These are phyloP conservation scores for Neurospora cerealis DNA, from an alignment of 495 filamentous ascomycete species.

Conservation along the genomic window DNA sequence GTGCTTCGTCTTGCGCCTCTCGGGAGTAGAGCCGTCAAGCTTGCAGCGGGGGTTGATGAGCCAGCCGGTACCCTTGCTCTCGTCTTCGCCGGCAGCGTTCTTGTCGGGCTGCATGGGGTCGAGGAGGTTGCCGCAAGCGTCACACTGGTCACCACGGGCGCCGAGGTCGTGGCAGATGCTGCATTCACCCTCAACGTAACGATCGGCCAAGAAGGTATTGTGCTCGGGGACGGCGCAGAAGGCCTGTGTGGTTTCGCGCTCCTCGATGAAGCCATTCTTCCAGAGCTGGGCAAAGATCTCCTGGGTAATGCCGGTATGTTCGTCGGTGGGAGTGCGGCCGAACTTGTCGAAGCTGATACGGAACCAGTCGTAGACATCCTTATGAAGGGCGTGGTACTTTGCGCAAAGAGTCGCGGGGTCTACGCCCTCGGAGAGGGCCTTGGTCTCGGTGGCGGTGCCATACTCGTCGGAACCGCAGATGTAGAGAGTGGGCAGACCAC, in stretches of 20 bases:
- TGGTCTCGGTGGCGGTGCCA: conserved; percentile 73
- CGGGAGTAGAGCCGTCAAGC: conserved; percentile 69
- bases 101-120: conserved; percentile 54
- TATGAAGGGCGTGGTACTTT: conserved; percentile 77
- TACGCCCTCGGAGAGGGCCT: conserved; percentile 62
- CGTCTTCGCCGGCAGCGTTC: conserved; percentile 11
- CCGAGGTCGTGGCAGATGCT: conserved; percentile 62
- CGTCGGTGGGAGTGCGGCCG: conserved; percentile 67
- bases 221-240: conserved; percentile 67
- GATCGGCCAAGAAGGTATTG: conserved; percentile 78
- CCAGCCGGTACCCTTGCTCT: conserved; percentile 17
- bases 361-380: conserved; percentile 76
- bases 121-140: conserved; percentile 68
- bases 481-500: conserved; percentile 53
- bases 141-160: conserved; percentile 72
- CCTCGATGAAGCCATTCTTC: conserved; percentile 69
- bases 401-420: conserved; percentile 64
- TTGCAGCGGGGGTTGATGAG: conserved; percentile 60
- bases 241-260: conserved; percentile 65
- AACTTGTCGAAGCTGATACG: conserved; percentile 77
- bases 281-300: conserved; percentile 71
- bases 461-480: conserved; percentile 63
- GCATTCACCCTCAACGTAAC: conserved; percentile 88
- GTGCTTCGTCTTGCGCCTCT: conserved; percentile 50
- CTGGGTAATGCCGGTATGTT: conserved; percentile 81